phyloP scores from a whole-genome alignment of 2,329 filamentous ascomycete genomes.

The Fusarium tjaetaba region DNA sequence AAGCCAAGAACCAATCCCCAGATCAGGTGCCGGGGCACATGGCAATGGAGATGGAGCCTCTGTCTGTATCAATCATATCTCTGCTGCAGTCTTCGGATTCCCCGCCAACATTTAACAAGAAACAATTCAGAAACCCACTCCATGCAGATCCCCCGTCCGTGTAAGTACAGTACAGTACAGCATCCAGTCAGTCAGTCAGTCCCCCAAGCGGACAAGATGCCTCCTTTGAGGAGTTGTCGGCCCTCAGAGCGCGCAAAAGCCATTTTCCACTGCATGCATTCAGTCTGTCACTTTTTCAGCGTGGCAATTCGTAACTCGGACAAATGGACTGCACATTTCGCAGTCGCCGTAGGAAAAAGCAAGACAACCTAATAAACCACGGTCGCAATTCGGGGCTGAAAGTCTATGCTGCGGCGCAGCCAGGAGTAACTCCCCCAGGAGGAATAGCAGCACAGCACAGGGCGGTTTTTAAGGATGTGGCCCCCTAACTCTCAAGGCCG shows the following conservation, averaged over 20 bases:
- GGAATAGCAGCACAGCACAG: not conserved
- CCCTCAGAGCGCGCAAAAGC: not conserved
- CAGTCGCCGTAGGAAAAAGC: constrained; percentile 12
- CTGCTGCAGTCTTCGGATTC: constrained; percentile 11
- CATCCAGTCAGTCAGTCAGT: not conserved
- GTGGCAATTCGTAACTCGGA: not conserved
- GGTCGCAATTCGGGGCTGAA: constrained; percentile 10
- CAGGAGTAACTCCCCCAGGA: not conserved
- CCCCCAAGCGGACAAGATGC: not conserved
- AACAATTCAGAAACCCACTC: constrained; percentile 4
- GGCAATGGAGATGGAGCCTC: constrained; percentile 1
- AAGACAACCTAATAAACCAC: not conserved
- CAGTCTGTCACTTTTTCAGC: not conserved
- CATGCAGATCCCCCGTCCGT: constrained; percentile 22
- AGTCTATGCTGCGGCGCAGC: constrained; percentile 21
- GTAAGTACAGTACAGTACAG: not conserved
- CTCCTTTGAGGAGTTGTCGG: not conserved
- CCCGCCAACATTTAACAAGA: constrained; percentile 8
- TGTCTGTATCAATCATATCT: not conserved
- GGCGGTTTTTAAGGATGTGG: constrained; percentile 11
- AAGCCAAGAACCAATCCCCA: constrained; percentile 21
- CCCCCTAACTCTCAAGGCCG: not conserved
- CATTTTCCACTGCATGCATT: not conserved
- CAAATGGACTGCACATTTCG: not conserved
- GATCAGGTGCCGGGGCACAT: constrained; percentile 22